These are phyloP conservation scores for Venturia nashicola DNA, from an alignment of 2,329 filamentous ascomycete species.

Conservation along the genomic window DNA sequence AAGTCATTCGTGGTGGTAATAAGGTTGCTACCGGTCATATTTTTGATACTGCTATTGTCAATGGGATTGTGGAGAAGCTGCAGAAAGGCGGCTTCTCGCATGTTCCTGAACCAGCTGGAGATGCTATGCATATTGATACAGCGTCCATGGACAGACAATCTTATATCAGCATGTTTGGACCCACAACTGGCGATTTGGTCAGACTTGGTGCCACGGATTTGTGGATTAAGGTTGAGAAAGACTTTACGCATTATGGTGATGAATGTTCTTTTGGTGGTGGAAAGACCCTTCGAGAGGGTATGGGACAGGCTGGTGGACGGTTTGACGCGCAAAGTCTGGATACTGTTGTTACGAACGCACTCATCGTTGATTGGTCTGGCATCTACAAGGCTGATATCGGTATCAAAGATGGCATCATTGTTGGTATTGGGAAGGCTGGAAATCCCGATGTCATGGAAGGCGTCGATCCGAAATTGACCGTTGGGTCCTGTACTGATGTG, in stretches of 20 bases:
- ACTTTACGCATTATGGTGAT: constrained; percentile 75
- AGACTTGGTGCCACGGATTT: constrained; percentile 73
- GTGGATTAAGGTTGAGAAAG: constrained; percentile 82
- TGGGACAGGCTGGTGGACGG: constrained; percentile 81
- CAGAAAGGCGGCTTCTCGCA: constrained; percentile 69
- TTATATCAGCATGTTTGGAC: constrained; percentile 84
- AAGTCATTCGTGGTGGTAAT: constrained; percentile 76
- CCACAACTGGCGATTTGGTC: constrained; percentile 78
- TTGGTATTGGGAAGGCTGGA: constrained; percentile 84
- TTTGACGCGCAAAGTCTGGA: constrained; percentile 63
- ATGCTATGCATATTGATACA: constrained; percentile 41
- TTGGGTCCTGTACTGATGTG: constrained; percentile 83
- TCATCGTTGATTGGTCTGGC: constrained; percentile 82
- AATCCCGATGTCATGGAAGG: constrained; percentile 97
- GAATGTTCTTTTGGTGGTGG: constrained; percentile 94
- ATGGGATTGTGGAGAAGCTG: constrained; percentile 55
- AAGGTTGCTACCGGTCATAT: constrained; percentile 61
- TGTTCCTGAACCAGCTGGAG: constrained; percentile 49
- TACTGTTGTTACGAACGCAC: constrained; percentile 75
- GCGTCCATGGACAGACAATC: constrained; percentile 64
- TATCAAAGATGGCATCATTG: constrained; percentile 75
- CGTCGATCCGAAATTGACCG: constrained; percentile 63
- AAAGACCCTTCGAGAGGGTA: constrained; percentile 86
- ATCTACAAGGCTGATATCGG: constrained; percentile 97
- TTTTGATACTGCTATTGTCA: constrained; percentile 46